Percentiles rank a stretch among this genome's conserved stretches.
phyloP scores from a whole-genome alignment of 2,329 filamentous ascomycete genomes.

The Neonectria neomacrospora region DNA sequence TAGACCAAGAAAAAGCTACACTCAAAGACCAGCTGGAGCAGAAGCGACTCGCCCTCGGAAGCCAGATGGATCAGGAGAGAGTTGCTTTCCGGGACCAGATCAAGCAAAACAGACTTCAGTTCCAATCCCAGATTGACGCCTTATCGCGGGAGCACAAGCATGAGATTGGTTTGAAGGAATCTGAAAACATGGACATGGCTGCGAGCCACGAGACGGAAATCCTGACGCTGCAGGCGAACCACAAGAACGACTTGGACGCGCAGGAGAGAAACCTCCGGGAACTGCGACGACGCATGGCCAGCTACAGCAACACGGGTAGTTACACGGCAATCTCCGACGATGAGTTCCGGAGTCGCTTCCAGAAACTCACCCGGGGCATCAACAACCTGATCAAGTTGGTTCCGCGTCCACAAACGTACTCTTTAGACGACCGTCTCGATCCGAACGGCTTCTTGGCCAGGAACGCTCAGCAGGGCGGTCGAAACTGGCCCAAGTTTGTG shows the following conservation, averaged over 20 bases:
- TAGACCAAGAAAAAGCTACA: not conserved
- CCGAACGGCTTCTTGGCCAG: conserved; percentile 18
- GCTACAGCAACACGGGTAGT: conserved; percentile 17
- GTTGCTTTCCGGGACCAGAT: not conserved
- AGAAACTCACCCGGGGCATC: conserved; percentile 11
- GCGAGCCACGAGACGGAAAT: not conserved
- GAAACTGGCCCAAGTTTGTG: conserved; percentile 29
- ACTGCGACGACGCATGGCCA: conserved; percentile 21
- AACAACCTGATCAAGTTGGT: conserved; percentile 27
- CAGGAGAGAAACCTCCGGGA: conserved; percentile 2
- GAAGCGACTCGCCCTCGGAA: not conserved
- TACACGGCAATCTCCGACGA: conserved; percentile 23
- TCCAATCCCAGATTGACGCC: not conserved
- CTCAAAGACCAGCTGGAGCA: not conserved
- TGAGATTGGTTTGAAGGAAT: not conserved
- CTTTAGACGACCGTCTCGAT: conserved; percentile 9
- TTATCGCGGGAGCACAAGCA: not conserved
- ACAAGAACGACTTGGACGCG: not conserved
- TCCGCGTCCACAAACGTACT: not conserved
- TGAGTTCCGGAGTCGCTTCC: conserved; percentile 14
- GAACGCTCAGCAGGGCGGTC: conserved; percentile 22
- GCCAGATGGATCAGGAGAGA: not conserved
- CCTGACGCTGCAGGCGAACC: not conserved
- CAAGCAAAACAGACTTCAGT: not conserved
- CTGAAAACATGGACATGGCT: not conserved